Base-by-base conservation (phyloP, 345 rosid genomes). In the Bruguiera gymnorhiza region DNA sequence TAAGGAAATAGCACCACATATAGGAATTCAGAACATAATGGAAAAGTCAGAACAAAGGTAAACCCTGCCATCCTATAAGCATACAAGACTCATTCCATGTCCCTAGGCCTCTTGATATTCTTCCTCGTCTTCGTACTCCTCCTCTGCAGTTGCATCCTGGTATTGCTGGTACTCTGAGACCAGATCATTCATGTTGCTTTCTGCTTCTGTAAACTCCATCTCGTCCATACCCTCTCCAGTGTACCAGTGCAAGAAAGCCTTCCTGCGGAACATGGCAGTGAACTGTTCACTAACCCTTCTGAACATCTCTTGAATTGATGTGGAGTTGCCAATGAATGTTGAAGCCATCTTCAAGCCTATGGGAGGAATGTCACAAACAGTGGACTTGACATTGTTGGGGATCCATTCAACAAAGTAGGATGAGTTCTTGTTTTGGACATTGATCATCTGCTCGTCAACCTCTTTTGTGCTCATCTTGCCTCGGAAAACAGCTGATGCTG, bases 191-290 rank as follows among this genome's bases (percentile, higher is more conserved):
- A 89, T 86, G 81, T 89, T 87, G 72, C 96, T 86, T 73, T 88
- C 90, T 13, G 90, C 93, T 75, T 88, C 95, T 1, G 95, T 89
- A 61, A 87, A 87, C 76, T 89, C 95, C 95, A 89, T 89, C 80
- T 89, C 92, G 31, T 89, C 95, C 95, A 85, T 89, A 1, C 95
- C 95, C 65, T 89, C 93, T 10, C 89, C 93, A 7, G 93, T 88
- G 80, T 86, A 88, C 93, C 93, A 88, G 68, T 88, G 91, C 86
- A 88, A 85, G 88, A 88, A 88, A 79, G 90, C 93, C 83, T 89
- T 89, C 83, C 96, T 86, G 69, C 96, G 84, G 75, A 89, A 89
- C 92, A 87, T 87, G 48, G 96, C 96, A 19, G 92, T 89, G 78
- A 89, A 89, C 69, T 89, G 96, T 61, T 87, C 96, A 27, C 96